Conservation (phyloP, 768 basidiomycete species). For the Grammothele lineata region DNA sequence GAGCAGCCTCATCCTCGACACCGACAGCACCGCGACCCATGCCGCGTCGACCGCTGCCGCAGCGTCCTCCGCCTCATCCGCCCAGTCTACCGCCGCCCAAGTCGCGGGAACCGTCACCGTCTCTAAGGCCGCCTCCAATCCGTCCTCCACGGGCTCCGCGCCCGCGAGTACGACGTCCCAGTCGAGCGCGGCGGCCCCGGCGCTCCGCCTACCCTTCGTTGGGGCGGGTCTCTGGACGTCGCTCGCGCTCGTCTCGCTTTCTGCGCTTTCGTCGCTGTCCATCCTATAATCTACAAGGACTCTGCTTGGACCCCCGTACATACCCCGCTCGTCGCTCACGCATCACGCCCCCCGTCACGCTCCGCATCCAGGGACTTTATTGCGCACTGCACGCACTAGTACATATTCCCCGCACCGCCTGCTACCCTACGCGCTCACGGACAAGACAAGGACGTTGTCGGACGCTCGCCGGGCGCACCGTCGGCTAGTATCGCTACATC, state of each 20-base stretch:
- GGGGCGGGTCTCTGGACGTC: conserved; percentile 1
- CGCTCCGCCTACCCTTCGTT: background rate
- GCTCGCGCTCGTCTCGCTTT: conserved; percentile 4
- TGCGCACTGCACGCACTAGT: no score
- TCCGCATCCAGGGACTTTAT: background rate
- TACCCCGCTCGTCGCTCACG: background rate
- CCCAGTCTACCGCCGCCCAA: background rate
- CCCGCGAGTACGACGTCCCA: no score
- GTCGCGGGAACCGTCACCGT: background rate
- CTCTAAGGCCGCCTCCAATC: background rate
- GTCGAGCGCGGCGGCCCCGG: background rate
- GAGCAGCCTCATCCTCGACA: conserved; percentile 8
- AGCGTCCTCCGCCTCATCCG: background rate
- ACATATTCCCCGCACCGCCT: no score
- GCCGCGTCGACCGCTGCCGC: background rate
- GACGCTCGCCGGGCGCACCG: no score
- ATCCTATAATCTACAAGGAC: background rate
- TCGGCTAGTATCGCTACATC: no score
- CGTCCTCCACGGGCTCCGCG: background rate
- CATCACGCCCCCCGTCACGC: background rate
- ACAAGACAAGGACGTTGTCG: no score
- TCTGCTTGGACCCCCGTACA: background rate
- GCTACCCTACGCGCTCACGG: background rate
- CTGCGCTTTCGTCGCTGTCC: conserved; percentile 7
- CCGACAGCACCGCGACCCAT: background rate